These are phyloP conservation scores for Sclerotinia spermophila DNA, from an alignment of 2,329 filamentous ascomycete species.

Conservation along the genomic window DNA sequence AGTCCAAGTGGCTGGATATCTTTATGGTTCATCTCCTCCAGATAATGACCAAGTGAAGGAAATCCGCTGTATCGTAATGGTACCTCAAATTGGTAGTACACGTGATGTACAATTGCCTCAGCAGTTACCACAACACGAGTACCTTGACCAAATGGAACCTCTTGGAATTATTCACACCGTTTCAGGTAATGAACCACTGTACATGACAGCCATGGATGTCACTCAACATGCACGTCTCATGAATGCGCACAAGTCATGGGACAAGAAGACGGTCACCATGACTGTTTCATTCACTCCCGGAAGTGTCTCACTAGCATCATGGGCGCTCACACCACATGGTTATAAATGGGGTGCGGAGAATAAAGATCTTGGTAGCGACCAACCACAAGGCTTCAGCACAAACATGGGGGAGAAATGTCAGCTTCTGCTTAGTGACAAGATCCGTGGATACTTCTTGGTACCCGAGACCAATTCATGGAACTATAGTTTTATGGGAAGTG, in stretches of 20 bases:
- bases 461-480: conserved; percentile 92
- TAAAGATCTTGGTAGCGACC: conserved; percentile 86
- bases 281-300: conserved; percentile 95
- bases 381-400: conserved; percentile 89
- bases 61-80: conserved; percentile 92
- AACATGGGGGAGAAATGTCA: conserved; percentile 95
- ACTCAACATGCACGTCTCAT: conserved; percentile 91
- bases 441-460: conserved; percentile 93
- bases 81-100: conserved; percentile 91
- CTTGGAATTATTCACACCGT: conserved; percentile 94
- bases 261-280: conserved; percentile 87
- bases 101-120: conserved; percentile 89
- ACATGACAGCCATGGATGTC: conserved; percentile 94
- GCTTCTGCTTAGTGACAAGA: conserved; percentile 85
- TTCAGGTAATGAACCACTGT: conserved; percentile 89
- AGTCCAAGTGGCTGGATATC: conserved; percentile 92
- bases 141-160: conserved; percentile 80
- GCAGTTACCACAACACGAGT: conserved; percentile 86
- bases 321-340: conserved; percentile 84
- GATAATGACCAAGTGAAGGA: conserved; percentile 98
- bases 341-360: conserved; percentile 98
- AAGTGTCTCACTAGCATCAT: conserved; percentile 90
- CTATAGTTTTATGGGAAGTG: conserved; percentile 94
- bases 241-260: conserved; percentile 75
- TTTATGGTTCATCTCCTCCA: conserved; percentile 87